A percentile compares a stretch with the other conserved stretches of the same genome.
These are phyloP conservation scores for Infundibulicybe gibba DNA, from an alignment of 768 basidiomycete genomes.

Conservation along the genomic window DNA sequence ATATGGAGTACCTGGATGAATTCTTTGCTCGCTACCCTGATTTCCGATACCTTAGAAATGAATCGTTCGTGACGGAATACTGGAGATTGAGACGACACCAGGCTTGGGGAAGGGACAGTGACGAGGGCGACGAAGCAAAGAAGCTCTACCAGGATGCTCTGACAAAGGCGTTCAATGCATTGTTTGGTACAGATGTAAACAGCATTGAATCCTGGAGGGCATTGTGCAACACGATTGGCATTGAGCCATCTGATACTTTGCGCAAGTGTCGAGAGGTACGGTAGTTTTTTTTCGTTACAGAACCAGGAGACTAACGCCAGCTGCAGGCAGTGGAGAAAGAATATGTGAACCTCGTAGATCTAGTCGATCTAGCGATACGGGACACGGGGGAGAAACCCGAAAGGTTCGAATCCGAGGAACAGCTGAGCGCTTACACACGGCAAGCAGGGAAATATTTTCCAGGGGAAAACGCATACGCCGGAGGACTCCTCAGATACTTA, in stretches of 20 bases:
- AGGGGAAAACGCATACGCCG: slow-evolving; percentile 19
- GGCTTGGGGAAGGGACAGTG: slow-evolving; percentile 9
- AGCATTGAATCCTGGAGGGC: slow-evolving; percentile 23
- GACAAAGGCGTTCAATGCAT: slow-evolving; percentile 25
- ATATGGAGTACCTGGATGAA: not conserved
- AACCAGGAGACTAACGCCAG: not conserved
- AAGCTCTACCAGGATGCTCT: slow-evolving; percentile 22
- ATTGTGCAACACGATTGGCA: slow-evolving; percentile 19
- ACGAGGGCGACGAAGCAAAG: slow-evolving; percentile 8
- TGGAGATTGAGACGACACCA: slow-evolving; percentile 14
- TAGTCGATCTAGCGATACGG: slow-evolving; percentile 18
- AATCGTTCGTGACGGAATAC: slow-evolving; percentile 21
- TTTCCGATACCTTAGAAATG: slow-evolving; percentile 16
- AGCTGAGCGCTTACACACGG: slow-evolving; percentile 27
- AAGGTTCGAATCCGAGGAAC: slow-evolving; percentile 18
- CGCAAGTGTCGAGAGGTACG: slow-evolving; percentile 22
- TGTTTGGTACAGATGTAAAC: slow-evolving; percentile 27
- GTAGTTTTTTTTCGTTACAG: not conserved
- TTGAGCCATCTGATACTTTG: slow-evolving; percentile 22
- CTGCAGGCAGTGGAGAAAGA: slow-evolving; percentile 20
- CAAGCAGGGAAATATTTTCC: slow-evolving; percentile 26
- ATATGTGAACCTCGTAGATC: slow-evolving; percentile 37
- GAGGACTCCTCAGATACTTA: slow-evolving; percentile 24
- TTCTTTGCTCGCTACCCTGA: slow-evolving; percentile 16
- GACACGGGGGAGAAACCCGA: slow-evolving; percentile 5